Base-by-base conservation (phyloP, 2,329 filamentous ascomycete species). In the Diplodia seriata region DNA sequence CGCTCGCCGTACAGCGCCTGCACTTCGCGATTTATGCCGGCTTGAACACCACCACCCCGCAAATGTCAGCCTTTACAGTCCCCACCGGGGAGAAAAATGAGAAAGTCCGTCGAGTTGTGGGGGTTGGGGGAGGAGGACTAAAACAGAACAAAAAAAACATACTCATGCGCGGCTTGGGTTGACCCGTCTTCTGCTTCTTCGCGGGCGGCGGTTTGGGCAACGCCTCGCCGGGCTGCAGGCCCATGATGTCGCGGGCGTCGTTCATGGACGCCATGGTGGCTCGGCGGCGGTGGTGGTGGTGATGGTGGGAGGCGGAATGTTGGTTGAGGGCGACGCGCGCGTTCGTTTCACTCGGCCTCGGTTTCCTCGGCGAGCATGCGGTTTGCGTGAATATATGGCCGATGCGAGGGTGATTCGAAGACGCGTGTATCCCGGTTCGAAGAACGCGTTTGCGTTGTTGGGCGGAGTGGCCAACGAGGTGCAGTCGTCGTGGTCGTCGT, bases 21-120 rank as follows among this genome's bases (percentile, higher is more conserved):
- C 69, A 80, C 78, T 74, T 80, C 78, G 67, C 78, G 77, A 70
- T 77, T 77, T 72, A 80, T 78, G 59, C 78, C 78, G 70, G 78
- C 77, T 79, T 68, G 65, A 69, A 43, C 26, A 26, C 26, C 26
- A 26, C 26, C 26, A n/a, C 31, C 15, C 15, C 8, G 36, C 29
- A 57, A 38, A n/a, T 70, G 23, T 68, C 14, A 33, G 53, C 18
- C 29, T 20, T 29, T 4, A 29, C 36, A 38, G 11, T 53, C 29
- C 36, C 5, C 66, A 20, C 1, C 4, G 4, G n/a, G 26, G 1
- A 66, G 33, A 53, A 26, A 26, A 26, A 26, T 0, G 31, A 33
- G 9, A 8, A 33, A 33, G 2, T 4, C 31, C 31, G 31, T 7
- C 31, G 31, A 54, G 49, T n/a, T 54, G 49, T 6, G 26, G 43